A percentile compares a stretch with the other conserved stretches of the same genome.
phyloP scores from a whole-genome alignment of 768 basidiomycete species.

The Mycena polygramma region DNA sequence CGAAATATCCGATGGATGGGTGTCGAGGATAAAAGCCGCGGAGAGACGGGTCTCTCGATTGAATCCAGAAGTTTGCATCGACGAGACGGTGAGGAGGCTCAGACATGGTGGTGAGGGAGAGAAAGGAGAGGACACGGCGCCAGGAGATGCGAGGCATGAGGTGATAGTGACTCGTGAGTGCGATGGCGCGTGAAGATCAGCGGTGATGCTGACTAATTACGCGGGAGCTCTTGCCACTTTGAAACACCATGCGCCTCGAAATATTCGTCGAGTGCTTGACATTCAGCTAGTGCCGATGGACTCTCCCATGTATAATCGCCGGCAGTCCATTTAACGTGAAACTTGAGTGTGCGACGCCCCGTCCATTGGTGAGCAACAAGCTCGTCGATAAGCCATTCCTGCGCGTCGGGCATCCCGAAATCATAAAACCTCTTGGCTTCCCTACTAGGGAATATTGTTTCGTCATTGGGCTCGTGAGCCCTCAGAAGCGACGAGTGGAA shows the following conservation, averaged over 20 bases:
- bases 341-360: slow-evolving; percentile 33
- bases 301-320: slow-evolving; percentile 52
- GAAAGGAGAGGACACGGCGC: too few relatives aligned
- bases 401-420: slow-evolving; percentile 47
- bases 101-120: too few relatives aligned
- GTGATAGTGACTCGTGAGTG: too few relatives aligned
- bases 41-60: neutral
- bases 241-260: slow-evolving; percentile 43
- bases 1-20: neutral
- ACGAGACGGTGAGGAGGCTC: too few relatives aligned
- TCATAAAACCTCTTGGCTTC: slow-evolving; percentile 49
- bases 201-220: neutral
- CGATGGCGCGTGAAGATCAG: too few relatives aligned
- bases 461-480: slow-evolving; percentile 47
- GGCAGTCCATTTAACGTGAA: slow-evolving; percentile 47
- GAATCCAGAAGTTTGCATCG: neutral
- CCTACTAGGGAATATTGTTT: too few relatives aligned
- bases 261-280: slow-evolving; percentile 46
- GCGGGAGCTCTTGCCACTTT: slow-evolving; percentile 19
- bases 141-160: too few relatives aligned
- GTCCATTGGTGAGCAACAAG: slow-evolving; percentile 44
- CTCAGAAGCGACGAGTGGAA: slow-evolving; percentile 52
- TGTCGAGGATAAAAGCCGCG: neutral
- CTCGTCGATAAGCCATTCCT: slow-evolving; percentile 55
- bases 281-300: slow-evolving; percentile 37